Base-by-base conservation (phyloP, 345 rosid genomes). In the Camelina laxa region DNA sequence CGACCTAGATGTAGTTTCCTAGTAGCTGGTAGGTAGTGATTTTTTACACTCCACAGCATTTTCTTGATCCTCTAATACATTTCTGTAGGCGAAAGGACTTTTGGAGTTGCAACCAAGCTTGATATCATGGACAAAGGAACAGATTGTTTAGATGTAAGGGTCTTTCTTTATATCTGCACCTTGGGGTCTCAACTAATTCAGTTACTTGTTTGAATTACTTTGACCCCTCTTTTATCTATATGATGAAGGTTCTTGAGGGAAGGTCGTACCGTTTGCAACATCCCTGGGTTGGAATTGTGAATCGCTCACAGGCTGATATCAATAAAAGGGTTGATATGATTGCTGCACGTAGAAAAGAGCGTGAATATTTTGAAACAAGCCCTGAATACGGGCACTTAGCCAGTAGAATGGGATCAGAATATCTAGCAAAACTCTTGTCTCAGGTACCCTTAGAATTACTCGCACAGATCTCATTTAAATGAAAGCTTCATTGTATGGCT, bases 41-140 rank as follows among this genome's bases (percentile, higher is more conserved):
- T 16, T 65, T 31, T 69, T 19, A n/a, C n/a, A 70, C 69, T 74
- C 53, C 57, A 42, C 50, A 71, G 17, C 39, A 60, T 9, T 47
- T 75, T n/a, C n/a, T 14, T 31, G 6, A 51, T 27, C 42, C 22
- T 63, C 67, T 60, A 19, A 22, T 51, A 22, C 39, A 57, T 67
- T 59, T 48, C 66, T 69, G 31, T 81, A 95, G 99, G 99, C 76
- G 98, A 95, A 82, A 88, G 99, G 79, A 95, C 98, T 56, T 95
- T 95, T 77, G 99, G 98, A 17, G 99, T 95, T 76, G 70, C 92
- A 77, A 95, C 99, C 38, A 95, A 95, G 83, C 98, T 95, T 79
- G 98, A 95, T 86, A 82, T 95, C 82, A 95, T 95, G 99, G 99
- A 95, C 85, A 92, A 92, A 83, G 99, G 99, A 84, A 95, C 99